Conservation (phyloP, 2,329 filamentous ascomycete species). For the Rhinocladiella mackenziei region DNA sequence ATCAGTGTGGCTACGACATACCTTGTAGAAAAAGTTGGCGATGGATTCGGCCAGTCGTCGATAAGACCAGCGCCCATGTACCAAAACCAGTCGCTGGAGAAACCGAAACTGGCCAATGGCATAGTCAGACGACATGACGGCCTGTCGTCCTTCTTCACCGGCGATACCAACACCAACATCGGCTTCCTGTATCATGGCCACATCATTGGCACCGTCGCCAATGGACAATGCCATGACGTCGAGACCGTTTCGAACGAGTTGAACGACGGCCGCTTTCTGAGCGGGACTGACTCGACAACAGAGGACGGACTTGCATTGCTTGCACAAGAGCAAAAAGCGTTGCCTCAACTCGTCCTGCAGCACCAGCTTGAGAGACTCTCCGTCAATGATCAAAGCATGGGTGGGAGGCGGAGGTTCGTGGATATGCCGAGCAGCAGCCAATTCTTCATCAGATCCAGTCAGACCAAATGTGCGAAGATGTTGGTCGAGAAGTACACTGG, state of each 20-base stretch:
- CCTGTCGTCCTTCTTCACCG: constrained; percentile 85
- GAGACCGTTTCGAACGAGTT: constrained; percentile 89
- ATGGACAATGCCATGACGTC: constrained; percentile 95
- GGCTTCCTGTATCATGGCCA: constrained; percentile 96
- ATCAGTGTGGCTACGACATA: constrained; percentile 34
- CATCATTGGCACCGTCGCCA: constrained; percentile 91
- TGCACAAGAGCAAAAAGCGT: constrained; percentile 91
- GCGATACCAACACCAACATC: constrained; percentile 96
- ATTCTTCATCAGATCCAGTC: constrained; percentile 79
- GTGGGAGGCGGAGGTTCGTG: constrained; percentile 83
- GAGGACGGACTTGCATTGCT: constrained; percentile 92
- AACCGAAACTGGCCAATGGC: constrained; percentile 93
- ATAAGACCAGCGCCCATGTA: constrained; percentile 96
- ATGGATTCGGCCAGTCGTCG: constrained; percentile 86
- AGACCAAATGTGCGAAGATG: constrained; percentile 70
- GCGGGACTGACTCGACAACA: constrained; percentile 96
- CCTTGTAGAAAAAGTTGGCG: constrained; percentile 99
- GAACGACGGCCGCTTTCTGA: constrained; percentile 94
- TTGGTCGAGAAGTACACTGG: constrained; percentile 69
- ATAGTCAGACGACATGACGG: constrained; percentile 94
- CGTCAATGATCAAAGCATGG: constrained; percentile 91
- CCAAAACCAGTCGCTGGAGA: constrained; percentile 76
- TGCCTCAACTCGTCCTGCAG: constrained; percentile 78
- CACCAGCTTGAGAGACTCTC: constrained; percentile 85
- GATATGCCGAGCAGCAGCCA: constrained; percentile 71